Evolutionary conservation across 345 rosid species (phyloP), one percentile per base, ranked within the genome.

Genomic region (Camelina hispida): DNA sequence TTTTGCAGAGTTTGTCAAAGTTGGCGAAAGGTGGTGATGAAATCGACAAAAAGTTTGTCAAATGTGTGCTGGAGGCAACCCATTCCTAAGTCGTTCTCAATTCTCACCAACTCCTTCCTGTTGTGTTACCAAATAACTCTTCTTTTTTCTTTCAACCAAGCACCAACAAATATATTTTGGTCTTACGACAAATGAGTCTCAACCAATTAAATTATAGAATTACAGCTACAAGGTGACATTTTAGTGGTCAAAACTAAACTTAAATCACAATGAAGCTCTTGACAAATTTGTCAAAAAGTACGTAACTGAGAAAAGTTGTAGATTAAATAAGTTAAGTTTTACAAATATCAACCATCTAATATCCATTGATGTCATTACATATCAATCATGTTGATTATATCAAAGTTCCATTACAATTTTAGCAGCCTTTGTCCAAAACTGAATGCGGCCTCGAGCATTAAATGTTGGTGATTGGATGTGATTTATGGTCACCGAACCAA

Each of bases 21-120:
- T 77, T 77, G 80, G 80, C 72, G 80, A 69, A 77, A 77, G 76
- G 80, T 77, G 62, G 71, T 63, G 71, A 71, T 42, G 68, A 71
- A 71, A 71, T 77, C 48, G 32, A 64, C 76, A 57, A 56, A 69
- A 54, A 13, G 9, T 16, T 35, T 69, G 60, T 69, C 46, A 69
- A 76, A 71, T 22, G 35, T 77, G 44, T 70, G 80, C 76, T 77
- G 80, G 67, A 77, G 53, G 76, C 80, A 77, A 77, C 72, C 55
- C 61, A 77, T 69, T 69, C 66, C n/a, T 12, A 63, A 9, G 60
- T 62, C 65, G 38, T 69, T 69, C 65, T 37, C 70, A 62, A 35
- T 62, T 30, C 66, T 63, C 75, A 76, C 64, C 75, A 63, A 77
- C 75, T 77, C 66, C 38, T 44, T 46, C 70, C 52, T 69, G 3